A percentile compares a stretch with the other conserved stretches of the same genome.
phyloP scores from a whole-genome alignment of 1,284 basidiomycete genomes.

The Volvariella surrecta region DNA sequence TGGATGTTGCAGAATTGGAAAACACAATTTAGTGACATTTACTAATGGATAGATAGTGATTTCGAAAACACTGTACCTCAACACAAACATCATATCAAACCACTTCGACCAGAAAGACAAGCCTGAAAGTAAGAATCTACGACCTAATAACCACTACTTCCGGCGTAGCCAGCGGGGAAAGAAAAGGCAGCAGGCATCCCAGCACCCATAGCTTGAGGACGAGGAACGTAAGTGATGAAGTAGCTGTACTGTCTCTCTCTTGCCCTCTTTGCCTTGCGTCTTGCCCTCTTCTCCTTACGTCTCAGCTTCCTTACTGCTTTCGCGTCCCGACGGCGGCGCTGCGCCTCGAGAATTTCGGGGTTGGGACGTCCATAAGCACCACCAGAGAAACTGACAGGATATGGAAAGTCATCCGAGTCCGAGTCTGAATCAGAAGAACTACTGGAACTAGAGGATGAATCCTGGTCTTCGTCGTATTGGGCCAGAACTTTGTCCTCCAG shows the following conservation, averaged over 20 bases:
- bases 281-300: constrained; percentile 53
- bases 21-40: no score
- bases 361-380: constrained; percentile 22
- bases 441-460: constrained; percentile 28
- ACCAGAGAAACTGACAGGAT: constrained; percentile 10
- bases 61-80: no score
- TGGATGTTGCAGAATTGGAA: no score
- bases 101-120: no score
- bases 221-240: no score
- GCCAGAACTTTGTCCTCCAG: constrained; percentile 44
- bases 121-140: no score
- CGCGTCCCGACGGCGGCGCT: constrained; percentile 40
- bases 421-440: constrained; percentile 38
- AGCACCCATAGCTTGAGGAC: no score
- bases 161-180: no score
- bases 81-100: no score
- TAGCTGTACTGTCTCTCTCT: constrained; percentile 53
- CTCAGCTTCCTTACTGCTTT: constrained; percentile 50
- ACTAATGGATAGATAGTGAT: no score
- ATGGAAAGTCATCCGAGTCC: constrained; percentile 21
- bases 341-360: constrained; percentile 36
- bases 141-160: no score
- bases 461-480: constrained; percentile 33
- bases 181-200: no score
- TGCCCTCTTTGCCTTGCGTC: constrained; percentile 42